phyloP scores from a whole-genome alignment of 257 asterid species.

The Marsdenia floribunda region DNA sequence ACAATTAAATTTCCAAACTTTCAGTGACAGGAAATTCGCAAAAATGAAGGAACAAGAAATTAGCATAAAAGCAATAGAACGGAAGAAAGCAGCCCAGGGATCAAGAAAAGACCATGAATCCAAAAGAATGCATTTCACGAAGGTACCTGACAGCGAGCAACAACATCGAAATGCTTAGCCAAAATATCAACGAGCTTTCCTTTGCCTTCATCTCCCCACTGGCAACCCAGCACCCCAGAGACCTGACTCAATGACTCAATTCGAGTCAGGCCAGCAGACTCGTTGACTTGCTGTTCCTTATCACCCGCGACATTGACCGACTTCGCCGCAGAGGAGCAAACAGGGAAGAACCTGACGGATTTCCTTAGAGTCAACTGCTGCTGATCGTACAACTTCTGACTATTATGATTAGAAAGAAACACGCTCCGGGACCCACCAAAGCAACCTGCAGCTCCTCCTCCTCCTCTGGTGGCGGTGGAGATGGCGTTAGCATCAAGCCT shows the following conservation, averaged over 20 bases:
- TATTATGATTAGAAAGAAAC: not conserved
- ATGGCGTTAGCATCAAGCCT: slow-evolving; percentile 14
- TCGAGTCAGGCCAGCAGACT: slow-evolving; percentile 31
- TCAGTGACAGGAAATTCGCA: not conserved
- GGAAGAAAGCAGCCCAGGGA: not conserved
- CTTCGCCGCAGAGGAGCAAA: slow-evolving; percentile 17
- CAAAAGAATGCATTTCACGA: not conserved
- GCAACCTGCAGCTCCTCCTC: slow-evolving; percentile 14
- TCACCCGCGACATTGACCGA: slow-evolving; percentile 18
- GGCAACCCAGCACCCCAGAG: slow-evolving; percentile 90
- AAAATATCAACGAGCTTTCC: slow-evolving; percentile 91
- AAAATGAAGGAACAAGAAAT: not conserved
- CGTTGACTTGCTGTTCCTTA: slow-evolving; percentile 22
- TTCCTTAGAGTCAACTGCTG: slow-evolving; percentile 13
- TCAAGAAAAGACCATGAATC: not conserved
- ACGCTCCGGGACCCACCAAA: slow-evolving; percentile 21
- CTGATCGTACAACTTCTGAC: not conserved
- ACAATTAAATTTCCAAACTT: not conserved
- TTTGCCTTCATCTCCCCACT: slow-evolving; percentile 99
- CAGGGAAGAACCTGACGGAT: not conserved
- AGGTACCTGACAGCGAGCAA: slow-evolving; percentile 93
- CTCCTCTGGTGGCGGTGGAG: slow-evolving; percentile 3
- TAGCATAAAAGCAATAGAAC: not conserved
- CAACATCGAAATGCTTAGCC: slow-evolving; percentile 85
- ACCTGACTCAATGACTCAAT: slow-evolving; percentile 84